Evolutionary conservation across 306 rosid species (phyloP).

Genomic region (Vigna unguiculata): DNA sequence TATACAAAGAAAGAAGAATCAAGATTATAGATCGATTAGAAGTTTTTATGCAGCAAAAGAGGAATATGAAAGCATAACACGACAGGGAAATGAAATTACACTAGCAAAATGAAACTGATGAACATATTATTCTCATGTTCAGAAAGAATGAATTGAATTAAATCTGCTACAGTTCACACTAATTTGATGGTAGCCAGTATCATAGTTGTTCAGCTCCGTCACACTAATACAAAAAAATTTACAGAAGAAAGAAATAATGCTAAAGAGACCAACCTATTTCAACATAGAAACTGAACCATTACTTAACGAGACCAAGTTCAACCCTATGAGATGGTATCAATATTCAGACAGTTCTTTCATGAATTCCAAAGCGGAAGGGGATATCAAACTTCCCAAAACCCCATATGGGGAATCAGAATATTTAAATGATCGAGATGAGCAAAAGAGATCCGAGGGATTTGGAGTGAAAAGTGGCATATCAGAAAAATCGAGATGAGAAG

Average conservation of each 20-base stretch:
- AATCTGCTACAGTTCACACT: slow-evolving; percentile 40
- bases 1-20: neutral
- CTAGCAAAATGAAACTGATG: slow-evolving; percentile 18
- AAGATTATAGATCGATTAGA: neutral
- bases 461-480: slow-evolving; percentile 80
- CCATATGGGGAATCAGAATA: slow-evolving; percentile 55
- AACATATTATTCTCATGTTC: slow-evolving; percentile 34
- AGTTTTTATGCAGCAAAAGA: neutral
- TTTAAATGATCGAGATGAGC: slow-evolving; percentile 48
- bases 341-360: slow-evolving; percentile 69
- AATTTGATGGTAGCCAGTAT: slow-evolving; percentile 2
- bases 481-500: slow-evolving; percentile 22
- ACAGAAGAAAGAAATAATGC: neutral
- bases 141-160: slow-evolving; percentile 53
- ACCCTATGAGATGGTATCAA: slow-evolving; percentile 34
- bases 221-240: slow-evolving; percentile 28
- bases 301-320: neutral
- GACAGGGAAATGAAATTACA: slow-evolving; percentile 29
- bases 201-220: slow-evolving; percentile 1
- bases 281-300: neutral
- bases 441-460: slow-evolving; percentile 54
- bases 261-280: neutral
- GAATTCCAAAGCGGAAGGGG: slow-evolving; percentile 76
- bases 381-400: slow-evolving; percentile 56
- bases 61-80: slow-evolving; percentile 14